Percentiles rank a stretch among this genome's conserved stretches.
Conservation (phyloP, 2,329 filamentous ascomycete genomes). For the Pseudogymnoascus sp. region DNA sequence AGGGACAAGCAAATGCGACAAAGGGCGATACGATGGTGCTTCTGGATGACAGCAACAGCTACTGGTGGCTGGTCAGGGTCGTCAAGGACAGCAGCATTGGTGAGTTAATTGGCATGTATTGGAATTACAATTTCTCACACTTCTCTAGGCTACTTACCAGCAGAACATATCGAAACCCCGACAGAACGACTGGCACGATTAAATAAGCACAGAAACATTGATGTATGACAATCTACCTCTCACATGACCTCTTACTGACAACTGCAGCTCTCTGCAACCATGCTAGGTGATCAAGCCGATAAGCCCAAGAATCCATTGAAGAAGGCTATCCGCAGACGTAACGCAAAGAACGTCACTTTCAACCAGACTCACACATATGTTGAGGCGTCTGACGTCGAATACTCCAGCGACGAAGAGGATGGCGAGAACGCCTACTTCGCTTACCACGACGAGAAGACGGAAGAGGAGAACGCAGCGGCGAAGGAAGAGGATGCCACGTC, state of each 20-base stretch:
- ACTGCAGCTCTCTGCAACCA: slow-evolving; percentile 58
- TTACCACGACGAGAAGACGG: slow-evolving; percentile 38
- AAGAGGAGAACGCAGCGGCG: slow-evolving; percentile 25
- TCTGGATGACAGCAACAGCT: slow-evolving; percentile 97
- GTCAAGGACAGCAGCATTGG: slow-evolving; percentile 96
- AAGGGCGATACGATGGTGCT: slow-evolving; percentile 99
- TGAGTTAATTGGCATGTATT: slow-evolving; percentile 31
- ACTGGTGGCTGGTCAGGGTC: slow-evolving; percentile 97
- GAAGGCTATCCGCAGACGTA: slow-evolving; percentile 64
- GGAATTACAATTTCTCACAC: neutral
- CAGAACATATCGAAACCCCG: slow-evolving; percentile 96
- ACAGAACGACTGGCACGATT: slow-evolving; percentile 87
- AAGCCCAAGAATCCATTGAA: slow-evolving; percentile 69
- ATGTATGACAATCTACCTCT: slow-evolving; percentile 52
- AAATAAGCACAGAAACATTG: slow-evolving; percentile 97
- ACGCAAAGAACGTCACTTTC: slow-evolving; percentile 67
- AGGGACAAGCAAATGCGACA: slow-evolving; percentile 95
- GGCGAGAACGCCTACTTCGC: slow-evolving; percentile 42
- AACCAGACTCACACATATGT: slow-evolving; percentile 60
- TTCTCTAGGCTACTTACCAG: slow-evolving; percentile 76
- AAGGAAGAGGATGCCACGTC: slow-evolving; percentile 33
- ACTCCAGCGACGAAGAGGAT: slow-evolving; percentile 57
- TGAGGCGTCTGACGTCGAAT: slow-evolving; percentile 66
- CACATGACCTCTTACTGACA: slow-evolving; percentile 15
- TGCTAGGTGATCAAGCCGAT: slow-evolving; percentile 64